phyloP scores from a whole-genome alignment of 1,139 yeast species.

The Ogataea hybrid region DNA sequence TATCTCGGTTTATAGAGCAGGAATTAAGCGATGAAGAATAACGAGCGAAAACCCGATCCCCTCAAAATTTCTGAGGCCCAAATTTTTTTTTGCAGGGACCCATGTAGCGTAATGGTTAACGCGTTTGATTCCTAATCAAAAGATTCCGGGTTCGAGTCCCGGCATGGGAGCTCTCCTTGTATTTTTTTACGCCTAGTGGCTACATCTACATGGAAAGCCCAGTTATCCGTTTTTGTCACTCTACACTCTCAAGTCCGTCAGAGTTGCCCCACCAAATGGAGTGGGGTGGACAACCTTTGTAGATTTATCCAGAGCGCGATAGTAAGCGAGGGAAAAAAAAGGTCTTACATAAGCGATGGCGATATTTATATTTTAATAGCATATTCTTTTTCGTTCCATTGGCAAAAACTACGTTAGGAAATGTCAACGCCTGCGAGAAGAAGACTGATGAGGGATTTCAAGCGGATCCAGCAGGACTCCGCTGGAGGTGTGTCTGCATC shows the following conservation, averaged over 20 bases:
- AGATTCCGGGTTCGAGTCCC: constrained; percentile 32
- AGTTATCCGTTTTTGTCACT: no score
- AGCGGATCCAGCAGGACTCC: constrained; percentile 97
- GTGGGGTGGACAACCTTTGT: no score
- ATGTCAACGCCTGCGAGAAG: constrained; percentile 99
- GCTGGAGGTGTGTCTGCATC: constrained; percentile 98
- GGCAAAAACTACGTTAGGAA: constrained; percentile 4
- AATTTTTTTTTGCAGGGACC: constrained; percentile 17
- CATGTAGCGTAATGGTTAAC: constrained; percentile 27
- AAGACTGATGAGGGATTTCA: constrained; percentile 97
- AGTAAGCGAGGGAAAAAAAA: not conserved
- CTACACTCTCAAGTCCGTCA: no score
- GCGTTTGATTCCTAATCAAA: constrained; percentile 27
- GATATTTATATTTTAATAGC: not conserved
- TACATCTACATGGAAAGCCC: no score
- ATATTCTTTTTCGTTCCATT: constrained; percentile 11
- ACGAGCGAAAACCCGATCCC: not conserved
- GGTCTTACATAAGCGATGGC: constrained; percentile 1
- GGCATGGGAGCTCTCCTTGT: constrained; percentile 24
- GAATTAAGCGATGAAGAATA: no score
- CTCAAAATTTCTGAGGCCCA: constrained; percentile 7
- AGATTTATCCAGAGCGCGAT: no score
- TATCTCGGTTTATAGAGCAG: not conserved
- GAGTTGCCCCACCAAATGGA: no score
- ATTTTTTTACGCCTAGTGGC: constrained; percentile 2